Evolutionary conservation across 371 early-diverging fungal genomes (phyloP).

Genomic region (Haplosporangium sp.): DNA sequence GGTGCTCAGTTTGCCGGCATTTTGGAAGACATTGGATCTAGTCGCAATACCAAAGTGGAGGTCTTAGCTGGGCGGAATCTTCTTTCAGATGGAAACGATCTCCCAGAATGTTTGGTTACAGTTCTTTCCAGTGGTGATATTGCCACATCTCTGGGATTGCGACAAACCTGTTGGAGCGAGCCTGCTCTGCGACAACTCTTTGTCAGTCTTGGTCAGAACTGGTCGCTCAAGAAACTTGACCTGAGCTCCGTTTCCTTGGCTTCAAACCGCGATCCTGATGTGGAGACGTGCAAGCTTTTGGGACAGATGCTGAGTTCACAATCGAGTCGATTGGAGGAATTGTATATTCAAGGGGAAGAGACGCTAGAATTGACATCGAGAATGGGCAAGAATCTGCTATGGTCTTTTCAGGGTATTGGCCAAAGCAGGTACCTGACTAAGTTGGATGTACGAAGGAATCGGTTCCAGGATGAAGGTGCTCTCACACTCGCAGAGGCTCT

Average conservation of each 20-base stretch:
- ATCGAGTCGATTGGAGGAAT: constrained; percentile 39
- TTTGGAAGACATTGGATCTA: constrained; percentile 38
- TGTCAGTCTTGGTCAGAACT: constrained; percentile 32
- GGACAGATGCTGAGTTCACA: constrained; percentile 41
- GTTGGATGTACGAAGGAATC: constrained; percentile 38
- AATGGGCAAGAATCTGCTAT: constrained; percentile 43
- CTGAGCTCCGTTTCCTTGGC: constrained; percentile 37
- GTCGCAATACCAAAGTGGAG: constrained; percentile 29
- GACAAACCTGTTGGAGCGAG: constrained; percentile 48
- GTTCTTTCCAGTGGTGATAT: constrained; percentile 27
- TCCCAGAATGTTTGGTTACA: constrained; percentile 26
- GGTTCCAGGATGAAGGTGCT: constrained; percentile 42
- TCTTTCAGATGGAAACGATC: constrained; percentile 39
- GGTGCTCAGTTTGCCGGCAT: constrained; percentile 32
- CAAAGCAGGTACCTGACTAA: constrained; percentile 44
- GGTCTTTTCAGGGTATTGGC: constrained; percentile 41
- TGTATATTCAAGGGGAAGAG: constrained; percentile 39
- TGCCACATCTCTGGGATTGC: constrained; percentile 21
- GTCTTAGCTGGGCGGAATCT: constrained; percentile 37
- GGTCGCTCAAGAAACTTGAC: constrained; percentile 36
- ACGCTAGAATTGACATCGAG: constrained; percentile 36
- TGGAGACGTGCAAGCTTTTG: constrained; percentile 43
- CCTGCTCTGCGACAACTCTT: constrained; percentile 37
- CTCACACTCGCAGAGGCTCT: constrained; percentile 45
- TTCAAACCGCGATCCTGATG: constrained; percentile 48